phyloP scores from a whole-genome alignment of 2,329 filamentous ascomycete species.

The Chrysoporthe cubensis region DNA sequence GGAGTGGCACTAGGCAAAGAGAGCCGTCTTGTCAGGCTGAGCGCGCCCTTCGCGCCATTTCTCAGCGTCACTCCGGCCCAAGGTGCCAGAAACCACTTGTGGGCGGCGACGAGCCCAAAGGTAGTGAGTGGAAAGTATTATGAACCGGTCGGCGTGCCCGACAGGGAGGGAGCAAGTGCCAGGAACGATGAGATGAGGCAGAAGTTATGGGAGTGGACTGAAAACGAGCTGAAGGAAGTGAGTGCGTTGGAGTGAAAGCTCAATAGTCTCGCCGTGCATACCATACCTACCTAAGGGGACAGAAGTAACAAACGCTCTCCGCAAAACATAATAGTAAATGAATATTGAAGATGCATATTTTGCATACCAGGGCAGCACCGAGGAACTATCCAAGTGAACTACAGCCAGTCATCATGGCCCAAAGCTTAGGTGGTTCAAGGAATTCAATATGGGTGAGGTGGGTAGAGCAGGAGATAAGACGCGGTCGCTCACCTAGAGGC shows the following conservation, averaged over 20 bases:
- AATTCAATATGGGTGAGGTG: no score
- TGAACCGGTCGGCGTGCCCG: conserved; percentile 38
- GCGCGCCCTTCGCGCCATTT: conserved; percentile 16
- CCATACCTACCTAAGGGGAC: no score
- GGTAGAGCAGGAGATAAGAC: no score
- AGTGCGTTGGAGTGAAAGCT: not conserved
- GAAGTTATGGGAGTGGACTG: conserved; percentile 31
- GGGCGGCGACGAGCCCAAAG: conserved; percentile 41
- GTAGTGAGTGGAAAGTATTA: conserved; percentile 41
- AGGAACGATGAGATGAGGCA: conserved; percentile 33
- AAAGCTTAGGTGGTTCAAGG: no score
- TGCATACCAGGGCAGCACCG: no score
- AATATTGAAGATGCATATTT: no score
- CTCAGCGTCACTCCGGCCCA: conserved; percentile 35
- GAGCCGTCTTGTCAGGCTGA: conserved; percentile 18
- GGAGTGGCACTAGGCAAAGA: conserved; percentile 19
- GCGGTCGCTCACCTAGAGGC: no score
- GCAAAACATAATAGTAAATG: no score
- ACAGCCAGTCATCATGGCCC: no score
- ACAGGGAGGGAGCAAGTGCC: conserved; percentile 28
- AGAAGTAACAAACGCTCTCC: no score
- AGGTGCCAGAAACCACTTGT: conserved; percentile 43
- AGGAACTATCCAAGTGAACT: no score
- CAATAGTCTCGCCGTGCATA: no score
- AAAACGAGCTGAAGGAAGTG: conserved; percentile 33